Percentiles rank a stretch among this genome's conserved stretches.
phyloP scores from a whole-genome alignment of 129 eudicot species.

The Helichrysum umbraculigerum region DNA sequence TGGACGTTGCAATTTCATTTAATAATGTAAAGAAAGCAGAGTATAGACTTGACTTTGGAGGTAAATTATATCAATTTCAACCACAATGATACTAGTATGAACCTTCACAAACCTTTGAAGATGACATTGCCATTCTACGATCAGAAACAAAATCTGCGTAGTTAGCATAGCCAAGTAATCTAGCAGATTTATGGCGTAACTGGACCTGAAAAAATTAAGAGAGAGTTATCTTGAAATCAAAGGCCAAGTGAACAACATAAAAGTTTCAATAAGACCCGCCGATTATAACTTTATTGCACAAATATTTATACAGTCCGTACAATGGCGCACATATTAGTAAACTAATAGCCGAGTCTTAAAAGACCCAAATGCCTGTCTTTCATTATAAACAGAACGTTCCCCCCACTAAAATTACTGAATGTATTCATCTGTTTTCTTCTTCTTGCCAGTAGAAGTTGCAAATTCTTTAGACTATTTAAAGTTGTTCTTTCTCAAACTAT shows the following conservation, averaged over 20 bases:
- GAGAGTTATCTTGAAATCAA: slow-evolving; percentile 18
- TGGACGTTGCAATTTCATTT: slow-evolving; percentile 29
- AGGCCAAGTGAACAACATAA: background rate
- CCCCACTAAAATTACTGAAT: background rate
- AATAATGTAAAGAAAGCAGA: background rate
- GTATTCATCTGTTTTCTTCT: background rate
- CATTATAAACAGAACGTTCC: too few relatives aligned
- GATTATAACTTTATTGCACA: slow-evolving; percentile 1
- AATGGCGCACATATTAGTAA: slow-evolving; percentile 9
- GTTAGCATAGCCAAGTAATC: slow-evolving; percentile 84
- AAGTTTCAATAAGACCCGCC: background rate
- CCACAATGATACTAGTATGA: slow-evolving; percentile 13
- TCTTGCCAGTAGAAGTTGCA: slow-evolving; percentile 3
- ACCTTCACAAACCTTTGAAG: slow-evolving; percentile 67
- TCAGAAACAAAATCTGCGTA: slow-evolving; percentile 78
- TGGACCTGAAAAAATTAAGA: slow-evolving; percentile 52
- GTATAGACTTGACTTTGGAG: background rate
- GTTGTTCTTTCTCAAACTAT: background rate
- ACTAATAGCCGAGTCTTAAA: slow-evolving; percentile 5
- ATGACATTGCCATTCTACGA: slow-evolving; percentile 83
- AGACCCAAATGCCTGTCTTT: slow-evolving; percentile 5
- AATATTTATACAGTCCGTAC: slow-evolving; percentile 11
- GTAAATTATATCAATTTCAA: background rate
- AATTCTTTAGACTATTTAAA: background rate
- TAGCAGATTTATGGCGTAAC: slow-evolving; percentile 83